Percentiles rank a stretch among this genome's conserved stretches.
phyloP scores from a whole-genome alignment of 805 yeast species.

The Starmera dryadoides region DNA sequence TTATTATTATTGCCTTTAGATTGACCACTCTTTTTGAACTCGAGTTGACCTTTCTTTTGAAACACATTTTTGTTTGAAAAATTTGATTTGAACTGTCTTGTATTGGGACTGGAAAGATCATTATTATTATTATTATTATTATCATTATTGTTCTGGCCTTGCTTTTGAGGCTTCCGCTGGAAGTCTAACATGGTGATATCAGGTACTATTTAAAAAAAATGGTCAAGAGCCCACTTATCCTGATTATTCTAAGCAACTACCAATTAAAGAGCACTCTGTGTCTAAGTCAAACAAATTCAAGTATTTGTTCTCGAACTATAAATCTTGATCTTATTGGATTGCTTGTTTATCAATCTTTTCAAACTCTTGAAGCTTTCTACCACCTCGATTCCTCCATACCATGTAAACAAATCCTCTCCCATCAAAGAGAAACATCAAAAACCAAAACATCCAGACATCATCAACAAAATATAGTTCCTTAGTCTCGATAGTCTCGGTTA shows the following conservation, averaged over 20 bases:
- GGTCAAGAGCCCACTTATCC: no score
- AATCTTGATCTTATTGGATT: no score
- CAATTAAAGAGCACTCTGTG: no score
- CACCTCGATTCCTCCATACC: no score
- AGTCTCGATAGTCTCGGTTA: background rate
- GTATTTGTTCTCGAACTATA: no score
- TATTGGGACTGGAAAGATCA: background rate
- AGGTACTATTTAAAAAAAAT: no score
- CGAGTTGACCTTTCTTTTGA: slow-evolving; percentile 6
- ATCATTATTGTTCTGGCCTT: background rate
- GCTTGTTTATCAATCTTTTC: no score
- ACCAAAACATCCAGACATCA: background rate
- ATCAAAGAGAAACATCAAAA: no score
- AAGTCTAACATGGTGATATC: background rate
- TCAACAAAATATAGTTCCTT: no score
- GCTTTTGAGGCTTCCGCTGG: background rate
- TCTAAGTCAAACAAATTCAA: no score
- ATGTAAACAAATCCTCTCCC: background rate
- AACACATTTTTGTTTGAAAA: slow-evolving; percentile 13
- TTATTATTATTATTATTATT: background rate
- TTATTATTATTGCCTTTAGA: slow-evolving; percentile 1
- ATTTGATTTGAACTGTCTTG: background rate
- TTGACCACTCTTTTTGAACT: background rate
- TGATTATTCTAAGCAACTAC: no score
- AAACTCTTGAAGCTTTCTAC: no score